phyloP scores from a whole-genome alignment of 1,284 basidiomycete species.

The Cryptococcus neoformans region DNA sequence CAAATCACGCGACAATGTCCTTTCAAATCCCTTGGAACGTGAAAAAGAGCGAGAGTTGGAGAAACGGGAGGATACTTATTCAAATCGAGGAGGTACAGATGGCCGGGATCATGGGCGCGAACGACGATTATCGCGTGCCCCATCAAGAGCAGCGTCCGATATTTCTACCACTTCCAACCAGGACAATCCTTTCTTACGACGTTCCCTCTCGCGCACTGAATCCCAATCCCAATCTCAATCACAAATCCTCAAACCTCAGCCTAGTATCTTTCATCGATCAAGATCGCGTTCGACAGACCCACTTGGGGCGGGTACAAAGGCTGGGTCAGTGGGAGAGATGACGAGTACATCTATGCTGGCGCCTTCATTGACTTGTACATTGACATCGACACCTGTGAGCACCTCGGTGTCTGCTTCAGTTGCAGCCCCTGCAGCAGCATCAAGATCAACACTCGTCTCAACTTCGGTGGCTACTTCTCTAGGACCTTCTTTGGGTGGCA shows the following conservation, averaged over 20 bases:
- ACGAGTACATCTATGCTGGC: too few relatives aligned
- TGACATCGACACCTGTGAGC: neutral
- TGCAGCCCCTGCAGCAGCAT: neutral
- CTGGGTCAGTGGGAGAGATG: too few relatives aligned
- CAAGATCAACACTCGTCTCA: too few relatives aligned
- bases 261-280: too few relatives aligned
- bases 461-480: too few relatives aligned
- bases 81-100: neutral
- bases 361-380: neutral
- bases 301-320: neutral
- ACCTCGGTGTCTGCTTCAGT: neutral
- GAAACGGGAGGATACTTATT: neutral
- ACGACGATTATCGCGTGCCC: slow-evolving; percentile 1
- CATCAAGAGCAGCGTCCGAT: slow-evolving; percentile 9
- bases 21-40: neutral
- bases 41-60: neutral
- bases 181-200: neutral
- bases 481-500: too few relatives aligned
- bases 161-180: neutral
- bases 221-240: too few relatives aligned
- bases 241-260: too few relatives aligned
- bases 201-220: neutral
- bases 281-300: neutral
- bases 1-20: neutral
- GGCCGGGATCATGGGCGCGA: neutral